These are phyloP conservation scores for Phytophthora europaea DNA, from an alignment of 352 stramenopile species.

Conservation along the genomic window DNA sequence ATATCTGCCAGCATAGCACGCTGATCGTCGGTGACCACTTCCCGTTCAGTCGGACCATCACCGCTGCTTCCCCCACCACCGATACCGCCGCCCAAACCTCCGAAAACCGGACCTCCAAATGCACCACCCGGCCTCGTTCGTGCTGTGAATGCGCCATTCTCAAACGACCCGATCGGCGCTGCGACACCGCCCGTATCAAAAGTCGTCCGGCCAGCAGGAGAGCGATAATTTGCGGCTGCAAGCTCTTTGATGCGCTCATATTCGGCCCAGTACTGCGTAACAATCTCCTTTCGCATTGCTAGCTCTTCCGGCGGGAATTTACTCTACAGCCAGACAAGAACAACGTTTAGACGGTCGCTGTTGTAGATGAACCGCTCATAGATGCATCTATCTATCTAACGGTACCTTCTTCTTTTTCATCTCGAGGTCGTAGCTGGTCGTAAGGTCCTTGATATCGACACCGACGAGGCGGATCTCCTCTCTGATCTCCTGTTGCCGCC, in stretches of 20 bases:
- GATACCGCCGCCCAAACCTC: conserved; percentile 40
- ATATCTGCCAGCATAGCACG: conserved; percentile 78
- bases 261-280: conserved; percentile 85
- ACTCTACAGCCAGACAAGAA: conserved; percentile 45
- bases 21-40: conserved; percentile 77
- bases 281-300: conserved; percentile 81
- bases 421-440: conserved; percentile 74
- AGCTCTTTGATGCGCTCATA: conserved; percentile 85
- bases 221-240: conserved; percentile 65
- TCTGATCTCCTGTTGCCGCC: conserved; percentile 81
- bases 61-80: conserved; percentile 33
- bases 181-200: conserved; percentile 60
- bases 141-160: conserved; percentile 68
- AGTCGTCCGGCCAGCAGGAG: conserved; percentile 48
- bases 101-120: conserved; percentile 35
- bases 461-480: conserved; percentile 82
- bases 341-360: not conserved
- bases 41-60: conserved; percentile 38
- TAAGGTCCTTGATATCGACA: conserved; percentile 82
- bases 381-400: not conserved
- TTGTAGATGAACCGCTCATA: not conserved
- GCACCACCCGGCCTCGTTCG: conserved; percentile 35
- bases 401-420: conserved; percentile 86
- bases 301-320: conserved; percentile 84
- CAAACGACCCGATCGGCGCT: conserved; percentile 65